Conservation (phyloP, 208 protist species). For the Balamuthia mandrillaris region DNA sequence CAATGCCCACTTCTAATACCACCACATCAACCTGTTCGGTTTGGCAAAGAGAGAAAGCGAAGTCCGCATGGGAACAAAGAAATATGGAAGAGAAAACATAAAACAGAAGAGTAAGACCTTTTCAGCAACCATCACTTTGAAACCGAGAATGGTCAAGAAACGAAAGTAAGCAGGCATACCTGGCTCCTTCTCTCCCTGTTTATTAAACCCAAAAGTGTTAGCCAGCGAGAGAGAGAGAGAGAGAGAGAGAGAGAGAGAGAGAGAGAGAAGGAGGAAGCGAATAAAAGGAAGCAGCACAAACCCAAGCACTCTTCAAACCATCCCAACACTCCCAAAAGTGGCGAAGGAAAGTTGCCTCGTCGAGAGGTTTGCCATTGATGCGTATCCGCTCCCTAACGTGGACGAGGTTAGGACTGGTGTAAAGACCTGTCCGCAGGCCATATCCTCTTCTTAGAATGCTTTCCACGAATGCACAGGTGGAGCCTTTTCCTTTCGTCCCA, state of each 20-base stretch:
- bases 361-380: slow-evolving; percentile 52
- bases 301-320: no score
- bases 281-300: no score
- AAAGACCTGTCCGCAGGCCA: slow-evolving; percentile 51
- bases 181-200: background rate
- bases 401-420: slow-evolving; percentile 52
- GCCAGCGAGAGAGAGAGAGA: no score
- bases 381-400: slow-evolving; percentile 53
- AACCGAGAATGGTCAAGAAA: slow-evolving; percentile 58
- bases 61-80: no score
- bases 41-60: background rate
- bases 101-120: slow-evolving; percentile 35
- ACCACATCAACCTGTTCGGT: slow-evolving; percentile 75
- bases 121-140: slow-evolving; percentile 49
- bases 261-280: no score
- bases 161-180: slow-evolving; percentile 64
- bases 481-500: slow-evolving; percentile 64
- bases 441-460: slow-evolving; percentile 43
- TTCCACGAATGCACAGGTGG: slow-evolving; percentile 53
- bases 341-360: background rate
- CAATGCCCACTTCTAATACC: slow-evolving; percentile 90
- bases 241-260: no score
- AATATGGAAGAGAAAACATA: slow-evolving; percentile 5
- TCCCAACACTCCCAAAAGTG: slow-evolving; percentile 32
- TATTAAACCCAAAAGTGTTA: no score